phyloP scores from a whole-genome alignment of 2,329 filamentous ascomycete genomes.

The Apiospora aurea region DNA sequence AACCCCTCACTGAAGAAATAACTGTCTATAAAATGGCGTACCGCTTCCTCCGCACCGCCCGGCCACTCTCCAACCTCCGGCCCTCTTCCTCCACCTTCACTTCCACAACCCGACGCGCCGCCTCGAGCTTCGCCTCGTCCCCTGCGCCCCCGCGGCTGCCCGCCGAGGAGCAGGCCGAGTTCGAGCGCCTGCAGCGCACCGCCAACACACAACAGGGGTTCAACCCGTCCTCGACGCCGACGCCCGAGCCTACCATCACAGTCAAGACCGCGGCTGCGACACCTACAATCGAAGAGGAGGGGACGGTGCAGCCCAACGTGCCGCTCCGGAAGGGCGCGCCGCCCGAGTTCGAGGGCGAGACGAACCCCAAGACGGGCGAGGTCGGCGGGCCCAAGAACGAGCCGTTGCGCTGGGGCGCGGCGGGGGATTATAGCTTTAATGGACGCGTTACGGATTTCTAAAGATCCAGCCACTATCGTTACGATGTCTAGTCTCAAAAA shows the following conservation, averaged over 20 bases:
- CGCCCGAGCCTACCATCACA: conserved; percentile 20
- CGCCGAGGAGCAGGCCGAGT: conserved; percentile 65
- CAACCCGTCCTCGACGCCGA: conserved; percentile 33
- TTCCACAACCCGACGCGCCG: neutral
- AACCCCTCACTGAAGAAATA: too few species aligned
- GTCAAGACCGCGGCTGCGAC: conserved; percentile 24
- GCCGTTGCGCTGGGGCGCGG: conserved; percentile 83
- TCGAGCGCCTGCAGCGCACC: conserved; percentile 73
- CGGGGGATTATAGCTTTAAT: conserved; percentile 89
- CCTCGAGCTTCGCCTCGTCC: conserved; percentile 18
- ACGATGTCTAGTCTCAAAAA: neutral
- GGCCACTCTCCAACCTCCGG: conserved; percentile 22
- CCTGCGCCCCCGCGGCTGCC: conserved; percentile 81
- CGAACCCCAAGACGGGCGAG: conserved; percentile 93
- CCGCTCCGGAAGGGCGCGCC: conserved; percentile 70
- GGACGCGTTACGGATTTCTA: conserved; percentile 92
- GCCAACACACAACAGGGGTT: conserved; percentile 49
- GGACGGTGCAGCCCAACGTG: conserved; percentile 25
- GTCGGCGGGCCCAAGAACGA: conserved; percentile 98
- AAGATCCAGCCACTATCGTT: neutral
- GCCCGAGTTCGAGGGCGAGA: conserved; percentile 92
- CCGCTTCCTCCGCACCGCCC: conserved; percentile 11
- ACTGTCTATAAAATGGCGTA: neutral
- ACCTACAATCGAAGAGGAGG: conserved; percentile 13
- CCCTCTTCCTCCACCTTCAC: neutral